Evolutionary conservation across 2,329 filamentous ascomycete species (phyloP).

Genomic region (Onygenales sp.): DNA sequence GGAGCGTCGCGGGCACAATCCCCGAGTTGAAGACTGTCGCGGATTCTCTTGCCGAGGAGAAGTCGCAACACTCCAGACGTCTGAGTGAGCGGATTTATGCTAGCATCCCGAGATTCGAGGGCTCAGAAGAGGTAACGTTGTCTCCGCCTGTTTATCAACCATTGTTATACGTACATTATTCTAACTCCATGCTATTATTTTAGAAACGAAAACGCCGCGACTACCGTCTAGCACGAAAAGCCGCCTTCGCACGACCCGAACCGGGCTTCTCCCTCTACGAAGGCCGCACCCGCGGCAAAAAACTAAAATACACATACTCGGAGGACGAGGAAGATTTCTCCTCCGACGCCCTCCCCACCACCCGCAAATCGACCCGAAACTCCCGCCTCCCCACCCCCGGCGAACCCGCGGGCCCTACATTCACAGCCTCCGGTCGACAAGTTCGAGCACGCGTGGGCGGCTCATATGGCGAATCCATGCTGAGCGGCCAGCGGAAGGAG

Average conservation of each 20-base stretch:
- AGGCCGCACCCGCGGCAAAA: constrained; percentile 89
- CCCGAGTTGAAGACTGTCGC: constrained; percentile 71
- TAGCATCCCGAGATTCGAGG: constrained; percentile 83
- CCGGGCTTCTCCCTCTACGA: constrained; percentile 90
- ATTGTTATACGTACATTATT: neutral
- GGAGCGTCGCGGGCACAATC: constrained; percentile 83
- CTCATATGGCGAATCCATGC: constrained; percentile 45
- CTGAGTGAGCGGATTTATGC: constrained; percentile 67
- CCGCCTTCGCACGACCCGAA: constrained; percentile 78
- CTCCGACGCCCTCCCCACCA: constrained; percentile 52
- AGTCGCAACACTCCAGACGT: constrained; percentile 68
- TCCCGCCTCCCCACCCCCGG: constrained; percentile 64
- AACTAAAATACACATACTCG: constrained; percentile 91
- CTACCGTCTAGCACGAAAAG: constrained; percentile 76
- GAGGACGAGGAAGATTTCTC: constrained; percentile 69
- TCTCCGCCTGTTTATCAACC: neutral
- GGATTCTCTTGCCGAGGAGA: constrained; percentile 69
- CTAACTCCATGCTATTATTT: constrained; percentile 7
- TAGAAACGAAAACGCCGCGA: constrained; percentile 89
- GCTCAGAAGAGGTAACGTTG: constrained; percentile 66
- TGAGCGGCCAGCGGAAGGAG: constrained; percentile 41
- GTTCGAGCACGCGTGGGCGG: constrained; percentile 50
- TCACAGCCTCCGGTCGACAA: constrained; percentile 81
- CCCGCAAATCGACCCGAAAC: constrained; percentile 49
- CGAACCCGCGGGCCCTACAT: constrained; percentile 54